Evolutionary conservation across 352 stramenopile genomes (phyloP), one percentile per base, ranked within the genome.

Genomic region (Phytophthora chlamydospora): DNA sequence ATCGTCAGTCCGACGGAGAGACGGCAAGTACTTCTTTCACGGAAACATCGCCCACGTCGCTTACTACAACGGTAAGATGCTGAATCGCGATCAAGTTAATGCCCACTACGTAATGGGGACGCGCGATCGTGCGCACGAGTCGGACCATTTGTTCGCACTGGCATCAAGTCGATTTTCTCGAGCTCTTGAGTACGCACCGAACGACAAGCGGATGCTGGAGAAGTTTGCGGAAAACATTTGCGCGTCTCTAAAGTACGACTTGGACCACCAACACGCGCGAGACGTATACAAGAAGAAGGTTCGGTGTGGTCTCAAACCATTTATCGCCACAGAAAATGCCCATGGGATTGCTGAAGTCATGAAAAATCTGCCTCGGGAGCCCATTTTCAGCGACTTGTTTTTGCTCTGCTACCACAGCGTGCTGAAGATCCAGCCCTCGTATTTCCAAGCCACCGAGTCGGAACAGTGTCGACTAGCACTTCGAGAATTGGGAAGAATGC

Each of bases 11-110:
- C 71, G 75, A 7, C 80, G 78, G 4, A 72, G 64, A 29, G 82
- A 95, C 39, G 85, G 85, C 11, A 95, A 94, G 34, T 78, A 91
- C 48, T 97, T 92, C 64, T 97, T 97, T 59, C 74, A 90, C 14
- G 91, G 91, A 3, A 58, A 64, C 11, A 80, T 97, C 24, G 85
- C 86, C 14, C 89, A 96, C 47, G 83, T 97, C 6, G 88, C 86
- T 10, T 94, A 91, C 49, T 97, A 95, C 73, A 85, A 83, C 33
- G 71, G 71, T 7, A 54, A 64, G 8, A 60, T 66, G 6, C 49
- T 97, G 14, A 80, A 53, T 40, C 76, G 78, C 0, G 89, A 96
- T 32, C 64, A 85, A 49, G 60, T 97, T 19, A 88, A 90, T 27
- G 66, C 71, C 0, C 91, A 96, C 62, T 96, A 83, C 29, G 68